Percentiles rank a stretch among this genome's conserved stretches.
Conservation (phyloP, 2,329 filamentous ascomycete species). For the Claviceps purpurea region DNA sequence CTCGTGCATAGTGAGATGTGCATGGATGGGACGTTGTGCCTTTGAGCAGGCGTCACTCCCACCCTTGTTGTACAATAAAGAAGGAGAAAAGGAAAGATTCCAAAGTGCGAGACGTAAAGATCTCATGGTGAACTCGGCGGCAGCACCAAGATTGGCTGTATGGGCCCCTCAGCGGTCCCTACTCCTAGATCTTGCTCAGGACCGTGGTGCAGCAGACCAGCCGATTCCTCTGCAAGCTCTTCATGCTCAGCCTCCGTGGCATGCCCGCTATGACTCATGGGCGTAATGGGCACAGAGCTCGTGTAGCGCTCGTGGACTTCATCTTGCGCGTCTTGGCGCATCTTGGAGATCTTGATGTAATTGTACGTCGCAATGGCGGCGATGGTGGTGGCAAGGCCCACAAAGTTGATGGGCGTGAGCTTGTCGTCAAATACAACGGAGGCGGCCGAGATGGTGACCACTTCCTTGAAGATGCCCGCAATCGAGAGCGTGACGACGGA, state of each 20-base stretch:
- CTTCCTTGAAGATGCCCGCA: slow-evolving; percentile 97
- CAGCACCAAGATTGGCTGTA: slow-evolving; percentile 12
- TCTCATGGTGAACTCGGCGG: background rate
- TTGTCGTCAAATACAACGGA: slow-evolving; percentile 79
- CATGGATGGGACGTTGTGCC: background rate
- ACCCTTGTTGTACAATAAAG: background rate
- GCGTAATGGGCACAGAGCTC: slow-evolving; percentile 18
- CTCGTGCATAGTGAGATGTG: slow-evolving; percentile 1
- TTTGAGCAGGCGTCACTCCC: background rate
- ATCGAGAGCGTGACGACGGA: slow-evolving; percentile 93
- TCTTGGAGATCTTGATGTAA: slow-evolving; percentile 82
- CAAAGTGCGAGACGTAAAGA: background rate
- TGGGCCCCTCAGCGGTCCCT: slow-evolving; percentile 27
- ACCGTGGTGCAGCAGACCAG: slow-evolving; percentile 30
- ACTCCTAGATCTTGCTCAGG: slow-evolving; percentile 22
- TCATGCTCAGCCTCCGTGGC: slow-evolving; percentile 29
- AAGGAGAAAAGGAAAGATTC: background rate
- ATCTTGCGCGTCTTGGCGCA: slow-evolving; percentile 61
- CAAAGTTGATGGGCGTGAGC: slow-evolving; percentile 75
- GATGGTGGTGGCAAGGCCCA: slow-evolving; percentile 80
- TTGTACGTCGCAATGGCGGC: slow-evolving; percentile 81
- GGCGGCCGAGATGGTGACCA: slow-evolving; percentile 84
- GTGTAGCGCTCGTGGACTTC: slow-evolving; percentile 32
- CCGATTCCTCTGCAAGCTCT: slow-evolving; percentile 30
- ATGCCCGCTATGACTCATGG: slow-evolving; percentile 24